Evolutionary conservation across 352 stramenopile species (phyloP).

Genomic region (Globisporangium solare): DNA sequence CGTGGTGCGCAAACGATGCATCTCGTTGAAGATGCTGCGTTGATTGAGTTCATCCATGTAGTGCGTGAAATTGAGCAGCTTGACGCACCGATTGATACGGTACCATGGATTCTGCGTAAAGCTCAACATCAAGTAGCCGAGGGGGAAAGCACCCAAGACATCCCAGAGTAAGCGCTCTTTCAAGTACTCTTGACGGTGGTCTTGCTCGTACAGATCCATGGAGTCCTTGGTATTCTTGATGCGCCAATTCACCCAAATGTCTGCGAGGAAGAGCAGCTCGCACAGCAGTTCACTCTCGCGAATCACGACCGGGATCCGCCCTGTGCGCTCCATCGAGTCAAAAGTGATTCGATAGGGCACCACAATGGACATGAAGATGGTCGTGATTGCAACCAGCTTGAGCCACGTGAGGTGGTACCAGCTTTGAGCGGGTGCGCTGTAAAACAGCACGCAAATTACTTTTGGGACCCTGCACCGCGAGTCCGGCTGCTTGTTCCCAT

Average conservation of each 20-base stretch:
- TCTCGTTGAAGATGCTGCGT: conserved; percentile 52
- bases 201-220: conserved; percentile 48
- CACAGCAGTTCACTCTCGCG: conserved; percentile 37
- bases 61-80: conserved; percentile 45
- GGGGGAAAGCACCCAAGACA: conserved; percentile 35
- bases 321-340: conserved; percentile 19
- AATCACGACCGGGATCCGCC: conserved; percentile 20
- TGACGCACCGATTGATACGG: conserved; percentile 42
- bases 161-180: conserved; percentile 34
- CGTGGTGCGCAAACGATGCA: conserved; percentile 41
- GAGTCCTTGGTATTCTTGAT: conserved; percentile 36
- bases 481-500: background rate
- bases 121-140: conserved; percentile 45
- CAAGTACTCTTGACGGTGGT: conserved; percentile 33
- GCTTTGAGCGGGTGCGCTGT: conserved; percentile 27
- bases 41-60: conserved; percentile 66
- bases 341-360: conserved; percentile 43
- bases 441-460: conserved; percentile 28
- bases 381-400: conserved; percentile 24
- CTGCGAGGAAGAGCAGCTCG: conserved; percentile 44
- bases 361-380: conserved; percentile 32
- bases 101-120: conserved; percentile 38
- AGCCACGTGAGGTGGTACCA: conserved; percentile 34
- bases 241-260: conserved; percentile 65
- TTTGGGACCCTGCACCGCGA: background rate